Percentiles rank a stretch among this genome's conserved stretches.
phyloP scores from a whole-genome alignment of 208 protist species.

The Wallacemonas sp. region DNA sequence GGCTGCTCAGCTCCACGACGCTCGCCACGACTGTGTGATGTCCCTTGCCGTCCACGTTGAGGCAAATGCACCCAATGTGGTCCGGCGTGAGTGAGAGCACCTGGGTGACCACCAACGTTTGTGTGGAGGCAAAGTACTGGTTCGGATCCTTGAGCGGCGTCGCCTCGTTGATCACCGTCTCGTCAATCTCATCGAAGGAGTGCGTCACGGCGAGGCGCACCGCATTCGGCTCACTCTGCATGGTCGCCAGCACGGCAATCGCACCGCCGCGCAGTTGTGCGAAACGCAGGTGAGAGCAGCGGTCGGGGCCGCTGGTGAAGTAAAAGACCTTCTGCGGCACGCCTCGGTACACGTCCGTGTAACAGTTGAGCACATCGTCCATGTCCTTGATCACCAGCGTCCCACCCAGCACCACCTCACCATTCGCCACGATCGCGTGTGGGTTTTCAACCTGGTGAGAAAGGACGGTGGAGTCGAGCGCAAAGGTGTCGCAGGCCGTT shows the following conservation, averaged over 20 bases:
- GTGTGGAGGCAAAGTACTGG: not conserved
- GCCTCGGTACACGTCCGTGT: constrained; percentile 22
- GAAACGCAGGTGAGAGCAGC: constrained; percentile 1
- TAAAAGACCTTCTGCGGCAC: constrained; percentile 8
- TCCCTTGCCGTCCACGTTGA: not conserved
- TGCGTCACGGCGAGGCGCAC: constrained; percentile 11
- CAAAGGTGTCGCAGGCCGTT: constrained; percentile 1
- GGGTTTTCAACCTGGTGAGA: constrained; percentile 20
- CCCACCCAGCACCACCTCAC: constrained; percentile 13
- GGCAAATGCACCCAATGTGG: constrained; percentile 4
- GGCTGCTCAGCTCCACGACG: not conserved
- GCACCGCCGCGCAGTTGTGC: not conserved
- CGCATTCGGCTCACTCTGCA: not conserved
- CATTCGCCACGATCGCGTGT: not conserved
- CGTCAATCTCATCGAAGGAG: constrained; percentile 2
- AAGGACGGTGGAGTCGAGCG: not conserved
- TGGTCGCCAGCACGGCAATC: constrained; percentile 1
- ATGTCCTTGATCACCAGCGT: constrained; percentile 18
- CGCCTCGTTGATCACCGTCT: constrained; percentile 19
- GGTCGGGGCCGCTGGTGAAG: constrained; percentile 19
- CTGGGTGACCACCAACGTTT: constrained; percentile 5
- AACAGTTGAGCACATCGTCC: constrained; percentile 11
- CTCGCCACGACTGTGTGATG: not conserved
- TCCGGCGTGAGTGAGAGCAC: not conserved
- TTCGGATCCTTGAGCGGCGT: constrained; percentile 4